Conservation (phyloP, 2,329 filamentous ascomycete genomes). For the Thelonectria discophora region DNA sequence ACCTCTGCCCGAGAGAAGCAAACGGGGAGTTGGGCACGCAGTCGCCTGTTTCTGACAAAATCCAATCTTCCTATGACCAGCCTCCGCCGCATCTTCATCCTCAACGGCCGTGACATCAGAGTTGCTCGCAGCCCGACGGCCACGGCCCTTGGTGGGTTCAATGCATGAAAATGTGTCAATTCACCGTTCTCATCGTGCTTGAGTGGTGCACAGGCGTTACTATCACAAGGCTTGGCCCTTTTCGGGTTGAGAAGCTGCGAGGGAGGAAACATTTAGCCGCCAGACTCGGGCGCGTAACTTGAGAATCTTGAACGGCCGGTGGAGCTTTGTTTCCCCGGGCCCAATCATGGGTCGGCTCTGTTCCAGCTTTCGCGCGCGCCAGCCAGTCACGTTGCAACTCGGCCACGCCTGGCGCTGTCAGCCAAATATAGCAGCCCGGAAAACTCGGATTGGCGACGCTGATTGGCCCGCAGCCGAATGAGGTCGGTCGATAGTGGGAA, state of each 20-base stretch:
- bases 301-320: slow-evolving; percentile 30
- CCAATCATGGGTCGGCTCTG: slow-evolving; percentile 40
- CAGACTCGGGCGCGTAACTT: slow-evolving; percentile 26
- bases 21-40: neutral
- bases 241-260: slow-evolving; percentile 25
- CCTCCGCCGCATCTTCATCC: neutral
- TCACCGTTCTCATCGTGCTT: slow-evolving; percentile 31
- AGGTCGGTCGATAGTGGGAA: slow-evolving; percentile 36
- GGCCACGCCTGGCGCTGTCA: slow-evolving; percentile 38
- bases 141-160: slow-evolving; percentile 27
- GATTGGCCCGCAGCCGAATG: slow-evolving; percentile 45
- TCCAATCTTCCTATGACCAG: slow-evolving; percentile 7
- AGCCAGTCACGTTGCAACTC: slow-evolving; percentile 43
- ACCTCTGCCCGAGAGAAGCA: neutral
- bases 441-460: slow-evolving; percentile 23
- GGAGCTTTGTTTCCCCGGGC: slow-evolving; percentile 13
- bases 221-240: slow-evolving; percentile 36
- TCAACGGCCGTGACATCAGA: slow-evolving; percentile 24
- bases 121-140: slow-evolving; percentile 19
- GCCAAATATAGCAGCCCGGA: slow-evolving; percentile 49
- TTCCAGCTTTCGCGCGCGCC: slow-evolving; percentile 51
- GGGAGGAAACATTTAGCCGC: slow-evolving; percentile 41
- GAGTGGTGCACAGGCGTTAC: slow-evolving; percentile 20
- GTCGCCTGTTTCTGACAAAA: slow-evolving; percentile 9
- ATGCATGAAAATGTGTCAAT: slow-evolving; percentile 41